phyloP scores from a whole-genome alignment of 306 rosid genomes.

The Casuarina glauca region DNA sequence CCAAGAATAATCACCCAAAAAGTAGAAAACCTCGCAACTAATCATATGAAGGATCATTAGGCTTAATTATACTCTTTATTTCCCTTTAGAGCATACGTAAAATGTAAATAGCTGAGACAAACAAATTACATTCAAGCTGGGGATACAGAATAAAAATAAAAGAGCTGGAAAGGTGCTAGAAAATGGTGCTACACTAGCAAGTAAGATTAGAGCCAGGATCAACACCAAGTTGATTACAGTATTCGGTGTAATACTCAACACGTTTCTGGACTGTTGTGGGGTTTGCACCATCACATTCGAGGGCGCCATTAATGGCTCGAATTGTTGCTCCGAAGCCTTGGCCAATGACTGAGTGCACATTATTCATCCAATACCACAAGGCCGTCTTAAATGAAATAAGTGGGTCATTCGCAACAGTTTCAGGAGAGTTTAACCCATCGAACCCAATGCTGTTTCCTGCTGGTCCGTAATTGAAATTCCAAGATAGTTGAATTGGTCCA shows the following conservation, averaged over 20 bases:
- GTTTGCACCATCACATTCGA: slow-evolving; percentile 76
- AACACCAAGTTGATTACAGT: slow-evolving; percentile 67
- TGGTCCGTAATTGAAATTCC: slow-evolving; percentile 89
- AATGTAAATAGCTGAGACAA: too few species aligned
- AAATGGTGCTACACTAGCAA: slow-evolving; percentile 35
- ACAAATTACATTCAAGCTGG: too few species aligned
- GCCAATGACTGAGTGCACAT: slow-evolving; percentile 50
- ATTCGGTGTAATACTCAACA: slow-evolving; percentile 49
- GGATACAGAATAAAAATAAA: too few species aligned
- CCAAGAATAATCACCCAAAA: too few species aligned
- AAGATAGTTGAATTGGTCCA: slow-evolving; percentile 83
- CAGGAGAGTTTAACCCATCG: slow-evolving; percentile 70
- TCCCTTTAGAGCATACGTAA: too few species aligned
- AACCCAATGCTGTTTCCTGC: slow-evolving; percentile 61
- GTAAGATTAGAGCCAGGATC: slow-evolving; percentile 65
- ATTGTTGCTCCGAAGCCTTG: slow-evolving; percentile 87
- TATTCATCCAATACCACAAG: slow-evolving; percentile 81
- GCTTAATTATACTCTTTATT: too few species aligned
- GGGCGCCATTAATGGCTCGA: slow-evolving; percentile 76
- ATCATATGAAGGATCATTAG: too few species aligned
- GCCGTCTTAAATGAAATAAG: slow-evolving; percentile 73
- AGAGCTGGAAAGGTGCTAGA: too few species aligned
- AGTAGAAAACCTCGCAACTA: too few species aligned
- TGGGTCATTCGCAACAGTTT: slow-evolving; percentile 62
- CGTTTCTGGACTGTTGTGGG: slow-evolving; percentile 50